These are phyloP conservation scores for Garcia nutans DNA, from an alignment of 345 rosid genomes.

Conservation along the genomic window DNA sequence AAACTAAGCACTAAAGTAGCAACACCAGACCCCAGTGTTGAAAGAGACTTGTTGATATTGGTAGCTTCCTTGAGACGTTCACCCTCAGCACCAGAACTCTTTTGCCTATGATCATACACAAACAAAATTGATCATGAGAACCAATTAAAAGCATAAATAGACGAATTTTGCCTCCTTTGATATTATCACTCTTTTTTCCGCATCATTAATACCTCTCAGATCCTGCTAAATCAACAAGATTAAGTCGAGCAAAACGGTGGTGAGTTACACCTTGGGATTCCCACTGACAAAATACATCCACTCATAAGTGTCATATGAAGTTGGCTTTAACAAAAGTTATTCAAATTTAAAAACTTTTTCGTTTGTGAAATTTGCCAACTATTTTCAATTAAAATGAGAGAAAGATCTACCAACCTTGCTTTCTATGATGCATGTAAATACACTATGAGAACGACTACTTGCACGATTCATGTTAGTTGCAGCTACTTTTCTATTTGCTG, in stretches of 20 bases:
- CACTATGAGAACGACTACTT: conserved; percentile 99
- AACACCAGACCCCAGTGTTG: conserved; percentile 77
- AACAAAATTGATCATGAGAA: not conserved
- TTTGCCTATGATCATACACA: conserved; percentile 53
- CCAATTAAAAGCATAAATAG: not conserved
- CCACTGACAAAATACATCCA: conserved; percentile 54
- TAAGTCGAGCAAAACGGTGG: conserved; percentile 94
- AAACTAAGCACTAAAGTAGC: not conserved
- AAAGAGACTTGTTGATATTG: conserved; percentile 95
- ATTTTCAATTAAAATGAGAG: not conserved
- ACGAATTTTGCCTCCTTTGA: not conserved
- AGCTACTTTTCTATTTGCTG: conserved; percentile 96
- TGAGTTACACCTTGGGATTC: conserved; percentile 94
- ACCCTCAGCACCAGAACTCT: conserved; percentile 99
- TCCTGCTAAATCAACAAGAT: conserved; percentile 98
- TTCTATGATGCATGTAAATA: conserved; percentile 90
- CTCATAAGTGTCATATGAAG: conserved; percentile 15
- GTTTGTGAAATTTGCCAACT: not conserved
- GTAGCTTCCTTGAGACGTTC: conserved; percentile 99
- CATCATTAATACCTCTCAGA: conserved; percentile 73
- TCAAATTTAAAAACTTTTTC: not conserved
- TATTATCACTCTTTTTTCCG: not conserved
- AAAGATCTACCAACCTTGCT: conserved; percentile 59
- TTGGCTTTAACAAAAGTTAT: not conserved
- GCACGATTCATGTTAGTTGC: conserved; percentile 97